A percentile compares a stretch with the other conserved stretches of the same genome.
These are phyloP conservation scores for Russula foetens DNA, from an alignment of 768 basidiomycete species.

Conservation along the genomic window DNA sequence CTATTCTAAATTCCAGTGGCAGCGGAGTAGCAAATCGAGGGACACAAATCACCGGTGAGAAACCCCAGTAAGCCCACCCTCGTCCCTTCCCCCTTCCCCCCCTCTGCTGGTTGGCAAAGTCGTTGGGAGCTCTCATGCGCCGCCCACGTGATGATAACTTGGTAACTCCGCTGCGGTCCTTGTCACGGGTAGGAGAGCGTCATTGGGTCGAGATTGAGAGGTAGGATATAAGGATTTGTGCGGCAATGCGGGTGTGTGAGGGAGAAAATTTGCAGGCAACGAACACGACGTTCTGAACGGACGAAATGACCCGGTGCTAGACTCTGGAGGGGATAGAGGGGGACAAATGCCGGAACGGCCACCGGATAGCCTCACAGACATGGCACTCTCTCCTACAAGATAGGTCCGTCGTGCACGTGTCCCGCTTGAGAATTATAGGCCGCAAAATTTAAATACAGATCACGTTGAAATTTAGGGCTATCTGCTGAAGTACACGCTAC, in stretches of 20 bases:
- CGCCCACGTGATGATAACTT: not conserved
- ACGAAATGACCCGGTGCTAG: not conserved
- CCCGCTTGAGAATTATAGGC: slow-evolving; percentile 1
- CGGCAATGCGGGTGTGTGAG: not conserved
- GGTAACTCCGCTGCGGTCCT: not conserved
- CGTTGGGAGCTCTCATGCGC: not conserved
- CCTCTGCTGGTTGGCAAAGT: not conserved
- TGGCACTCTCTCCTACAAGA: not conserved
- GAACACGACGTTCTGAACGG: not conserved
- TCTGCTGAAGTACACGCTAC: not conserved
- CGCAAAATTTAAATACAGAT: slow-evolving; percentile 1
- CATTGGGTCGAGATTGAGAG: not conserved
- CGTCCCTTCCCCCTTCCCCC: too few species aligned
- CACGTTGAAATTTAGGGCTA: not conserved
- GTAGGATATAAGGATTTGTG: not conserved
- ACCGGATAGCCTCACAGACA: slow-evolving; percentile 1
- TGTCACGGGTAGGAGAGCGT: not conserved
- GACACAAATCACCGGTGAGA: not conserved
- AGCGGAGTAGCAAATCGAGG: not conserved
- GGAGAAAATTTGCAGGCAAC: not conserved
- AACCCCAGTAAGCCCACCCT: too few species aligned
- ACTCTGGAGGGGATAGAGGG: slow-evolving; percentile 1
- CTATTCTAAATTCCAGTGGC: not conserved
- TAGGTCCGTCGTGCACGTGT: slow-evolving; percentile 5
- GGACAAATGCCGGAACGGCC: not conserved